A percentile compares a stretch with the other conserved stretches of the same genome.
These are phyloP conservation scores for Thamnidium elegans DNA, from an alignment of 192 early-diverging fungal genomes.

Conservation along the genomic window DNA sequence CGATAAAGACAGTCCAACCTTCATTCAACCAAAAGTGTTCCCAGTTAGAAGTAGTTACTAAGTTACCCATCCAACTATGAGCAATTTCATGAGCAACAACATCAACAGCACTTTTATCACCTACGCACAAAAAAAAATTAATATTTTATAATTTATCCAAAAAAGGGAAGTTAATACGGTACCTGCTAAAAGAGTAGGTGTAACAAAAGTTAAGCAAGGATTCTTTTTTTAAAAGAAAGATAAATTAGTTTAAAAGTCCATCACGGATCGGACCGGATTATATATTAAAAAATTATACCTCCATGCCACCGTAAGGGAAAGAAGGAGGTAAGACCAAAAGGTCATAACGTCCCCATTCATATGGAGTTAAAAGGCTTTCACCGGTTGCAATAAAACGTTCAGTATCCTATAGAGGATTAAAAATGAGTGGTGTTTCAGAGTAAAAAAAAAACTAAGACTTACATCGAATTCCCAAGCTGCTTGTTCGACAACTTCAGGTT, in stretches of 20 bases:
- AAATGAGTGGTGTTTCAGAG: neutral
- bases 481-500: conserved; percentile 84
- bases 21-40: conserved; percentile 93
- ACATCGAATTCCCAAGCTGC: conserved; percentile 93
- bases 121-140: conserved; percentile 3
- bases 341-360: conserved; percentile 96
- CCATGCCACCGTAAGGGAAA: conserved; percentile 69
- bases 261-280: conserved; percentile 12
- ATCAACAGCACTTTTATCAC: conserved; percentile 89
- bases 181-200: conserved; percentile 91
- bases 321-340: conserved; percentile 84
- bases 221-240: conserved; percentile 65
- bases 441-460: neutral
- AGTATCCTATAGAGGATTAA: conserved; percentile 38
- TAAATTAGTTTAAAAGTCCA: neutral
- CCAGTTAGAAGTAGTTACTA: conserved; percentile 60
- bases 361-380: conserved; percentile 80
- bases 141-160: no score
- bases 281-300: conserved; percentile 29
- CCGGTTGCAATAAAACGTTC: conserved; percentile 66
- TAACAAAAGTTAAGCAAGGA: conserved; percentile 97
- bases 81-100: conserved; percentile 94
- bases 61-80: conserved; percentile 88
- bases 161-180: neutral
- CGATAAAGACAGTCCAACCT: conserved; percentile 92